phyloP scores from a whole-genome alignment of 805 yeast species.

The Ogataea glucozyma region DNA sequence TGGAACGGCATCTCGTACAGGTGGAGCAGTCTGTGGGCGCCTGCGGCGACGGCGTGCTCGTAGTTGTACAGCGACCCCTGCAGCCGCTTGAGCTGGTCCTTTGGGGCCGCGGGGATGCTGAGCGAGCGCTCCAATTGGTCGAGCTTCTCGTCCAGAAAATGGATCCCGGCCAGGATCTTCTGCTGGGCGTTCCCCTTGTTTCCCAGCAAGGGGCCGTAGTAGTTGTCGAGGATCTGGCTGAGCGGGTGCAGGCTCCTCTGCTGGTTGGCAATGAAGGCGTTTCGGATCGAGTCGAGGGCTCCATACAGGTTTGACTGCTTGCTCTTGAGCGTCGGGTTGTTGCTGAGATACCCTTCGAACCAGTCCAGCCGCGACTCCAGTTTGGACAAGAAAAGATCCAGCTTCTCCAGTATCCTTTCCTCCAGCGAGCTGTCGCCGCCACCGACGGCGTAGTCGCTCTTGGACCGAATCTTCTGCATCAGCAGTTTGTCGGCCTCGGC shows the following conservation, averaged over 20 bases:
- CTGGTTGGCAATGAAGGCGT: slow-evolving; percentile 25
- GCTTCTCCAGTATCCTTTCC: slow-evolving; percentile 28
- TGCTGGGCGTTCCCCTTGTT: slow-evolving; percentile 28
- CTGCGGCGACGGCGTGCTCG: slow-evolving; percentile 45
- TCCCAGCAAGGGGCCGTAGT: slow-evolving; percentile 27
- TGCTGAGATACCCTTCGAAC: slow-evolving; percentile 31
- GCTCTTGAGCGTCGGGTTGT: slow-evolving; percentile 18
- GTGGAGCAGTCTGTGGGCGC: slow-evolving; percentile 55
- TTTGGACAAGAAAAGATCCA: slow-evolving; percentile 31
- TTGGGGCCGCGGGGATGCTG: slow-evolving; percentile 31
- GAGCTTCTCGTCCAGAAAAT: slow-evolving; percentile 42
- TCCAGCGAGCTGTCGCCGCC: slow-evolving; percentile 25
- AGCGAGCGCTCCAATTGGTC: slow-evolving; percentile 40
- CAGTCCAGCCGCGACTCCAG: slow-evolving; percentile 32
- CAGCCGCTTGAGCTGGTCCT: slow-evolving; percentile 30
- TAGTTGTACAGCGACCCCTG: slow-evolving; percentile 46
- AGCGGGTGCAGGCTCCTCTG: slow-evolving; percentile 32
- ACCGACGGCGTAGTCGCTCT: slow-evolving; percentile 5
- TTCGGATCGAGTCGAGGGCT: slow-evolving; percentile 26
- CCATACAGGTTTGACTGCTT: slow-evolving; percentile 27
- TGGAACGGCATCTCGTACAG: slow-evolving; percentile 87
- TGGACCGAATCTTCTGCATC: slow-evolving; percentile 20
- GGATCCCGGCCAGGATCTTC: slow-evolving; percentile 38
- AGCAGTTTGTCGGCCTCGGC: slow-evolving; percentile 19
- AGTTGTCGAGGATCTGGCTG: slow-evolving; percentile 32